Evolutionary conservation across 148 eudicot genomes (phyloP), one percentile per base, ranked within the genome.

Genomic region (Arbutus unedo): DNA sequence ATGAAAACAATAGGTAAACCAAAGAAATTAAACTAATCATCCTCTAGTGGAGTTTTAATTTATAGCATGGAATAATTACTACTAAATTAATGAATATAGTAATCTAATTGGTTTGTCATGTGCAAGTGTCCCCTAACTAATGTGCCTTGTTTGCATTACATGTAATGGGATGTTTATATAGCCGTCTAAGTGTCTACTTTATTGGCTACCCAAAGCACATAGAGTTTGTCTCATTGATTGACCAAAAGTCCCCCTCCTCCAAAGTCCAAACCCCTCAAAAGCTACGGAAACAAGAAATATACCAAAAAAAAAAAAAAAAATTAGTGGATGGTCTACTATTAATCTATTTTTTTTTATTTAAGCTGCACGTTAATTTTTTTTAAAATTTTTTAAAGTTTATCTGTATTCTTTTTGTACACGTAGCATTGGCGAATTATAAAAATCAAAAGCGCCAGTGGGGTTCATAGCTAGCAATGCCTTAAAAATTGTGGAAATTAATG

Each of bases 91-190:
- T 41, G 38, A 75, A 76, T 75, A 59, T 21, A 53, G 18, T 77
- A 77, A 77, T 31, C 16, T 62, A 82, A 83, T 66, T 56, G 38
- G 78, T 8, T 74, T 43, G 60, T 84, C 88, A 88, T 86, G 87
- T 88, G 88, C 88, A 81, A 62, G 78, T 87, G 88, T 85, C 82
- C 50, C 76, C 82, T 86, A 74, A 81, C 78, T 75, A 81, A 82
- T 79, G 76, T 15, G 13, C 23, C 16, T 80, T 31, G 38, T 31
- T 83, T 78, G 81, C 41, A 50, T 82, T 78, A 66, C 87, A 83
- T 84, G 89, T 87, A 81, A 83, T 85, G 84, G 83, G 81, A 88
- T 85, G 88, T 83, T 85, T 84, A 82, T 82, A 81, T 82, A 83
- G 88, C 91, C 88, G 86, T 85, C 87, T 82, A 83, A 77, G 79